These are phyloP conservation scores for Phytopythium oedochilum DNA, from an alignment of 352 stramenopile species.

Conservation along the genomic window DNA sequence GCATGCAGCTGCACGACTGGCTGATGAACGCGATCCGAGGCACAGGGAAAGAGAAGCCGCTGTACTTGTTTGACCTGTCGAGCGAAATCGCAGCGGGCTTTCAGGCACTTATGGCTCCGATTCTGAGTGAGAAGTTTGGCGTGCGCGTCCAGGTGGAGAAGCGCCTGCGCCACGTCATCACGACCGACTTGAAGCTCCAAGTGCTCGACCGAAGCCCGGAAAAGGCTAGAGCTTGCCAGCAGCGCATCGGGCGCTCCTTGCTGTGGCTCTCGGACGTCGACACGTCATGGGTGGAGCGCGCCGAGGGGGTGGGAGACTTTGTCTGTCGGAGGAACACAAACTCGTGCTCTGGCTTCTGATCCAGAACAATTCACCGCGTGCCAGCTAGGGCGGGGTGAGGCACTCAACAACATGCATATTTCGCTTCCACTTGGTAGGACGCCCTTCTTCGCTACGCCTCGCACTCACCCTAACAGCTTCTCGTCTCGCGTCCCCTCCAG, in stretches of 20 bases:
- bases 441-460: background rate
- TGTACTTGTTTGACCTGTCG: constrained; percentile 61
- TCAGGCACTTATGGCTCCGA: constrained; percentile 52
- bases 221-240: constrained; percentile 31
- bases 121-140: constrained; percentile 51
- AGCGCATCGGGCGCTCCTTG: constrained; percentile 50
- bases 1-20: constrained; percentile 69
- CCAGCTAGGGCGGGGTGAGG: too few relatives aligned
- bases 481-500: constrained; percentile 4
- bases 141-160: constrained; percentile 55
- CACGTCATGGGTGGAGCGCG: constrained; percentile 29
- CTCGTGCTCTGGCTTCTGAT: constrained; percentile 23
- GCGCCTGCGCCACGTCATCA: constrained; percentile 48
- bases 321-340: constrained; percentile 28
- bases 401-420: too few relatives aligned
- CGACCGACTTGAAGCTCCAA: constrained; percentile 56
- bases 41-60: constrained; percentile 41
- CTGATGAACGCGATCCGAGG: constrained; percentile 57
- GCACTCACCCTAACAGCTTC: background rate
- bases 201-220: constrained; percentile 16
- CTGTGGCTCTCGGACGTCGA: constrained; percentile 50
- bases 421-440: background rate
- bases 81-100: constrained; percentile 59
- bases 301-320: constrained; percentile 31
- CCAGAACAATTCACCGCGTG: background rate